phyloP scores from a whole-genome alignment of 345 rosid genomes.

The Salix brachista region DNA sequence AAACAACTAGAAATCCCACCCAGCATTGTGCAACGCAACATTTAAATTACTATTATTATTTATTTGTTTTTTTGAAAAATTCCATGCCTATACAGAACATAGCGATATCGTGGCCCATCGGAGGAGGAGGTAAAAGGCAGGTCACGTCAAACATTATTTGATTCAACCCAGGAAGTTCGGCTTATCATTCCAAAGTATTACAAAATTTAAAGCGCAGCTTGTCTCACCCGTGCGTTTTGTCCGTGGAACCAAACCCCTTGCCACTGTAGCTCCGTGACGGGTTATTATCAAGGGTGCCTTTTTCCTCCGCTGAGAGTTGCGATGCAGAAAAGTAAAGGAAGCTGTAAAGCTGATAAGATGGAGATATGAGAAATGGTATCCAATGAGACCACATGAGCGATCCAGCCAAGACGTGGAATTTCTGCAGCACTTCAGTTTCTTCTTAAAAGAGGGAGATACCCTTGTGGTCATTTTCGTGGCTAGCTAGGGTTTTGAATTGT shows the following conservation, averaged over 20 bases:
- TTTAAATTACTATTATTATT: no score
- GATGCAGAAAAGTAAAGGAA: neutral
- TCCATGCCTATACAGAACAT: no score
- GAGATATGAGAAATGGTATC: neutral
- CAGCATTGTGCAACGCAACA: no score
- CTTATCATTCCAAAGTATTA: neutral
- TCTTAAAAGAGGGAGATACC: constrained; percentile 1
- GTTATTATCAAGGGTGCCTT: neutral
- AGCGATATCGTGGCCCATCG: neutral
- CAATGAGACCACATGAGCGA: constrained; percentile 2
- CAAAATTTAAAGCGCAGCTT: neutral
- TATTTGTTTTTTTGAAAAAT: no score
- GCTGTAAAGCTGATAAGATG: constrained; percentile 3
- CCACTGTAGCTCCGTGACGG: neutral
- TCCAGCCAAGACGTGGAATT: constrained; percentile 13
- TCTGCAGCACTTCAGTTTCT: neutral
- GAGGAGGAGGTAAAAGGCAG: neutral
- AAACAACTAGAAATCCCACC: no score
- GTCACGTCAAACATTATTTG: neutral
- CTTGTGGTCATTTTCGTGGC: neutral
- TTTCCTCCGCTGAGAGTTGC: neutral
- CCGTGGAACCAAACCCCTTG: neutral
- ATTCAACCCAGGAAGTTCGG: neutral
- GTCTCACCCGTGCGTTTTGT: neutral
- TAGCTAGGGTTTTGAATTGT: constrained; percentile 5